Evolutionary conservation across 2,329 filamentous ascomycete genomes (phyloP), one percentile per base, ranked within the genome.

Genomic region (Plectosphaerella sp.): DNA sequence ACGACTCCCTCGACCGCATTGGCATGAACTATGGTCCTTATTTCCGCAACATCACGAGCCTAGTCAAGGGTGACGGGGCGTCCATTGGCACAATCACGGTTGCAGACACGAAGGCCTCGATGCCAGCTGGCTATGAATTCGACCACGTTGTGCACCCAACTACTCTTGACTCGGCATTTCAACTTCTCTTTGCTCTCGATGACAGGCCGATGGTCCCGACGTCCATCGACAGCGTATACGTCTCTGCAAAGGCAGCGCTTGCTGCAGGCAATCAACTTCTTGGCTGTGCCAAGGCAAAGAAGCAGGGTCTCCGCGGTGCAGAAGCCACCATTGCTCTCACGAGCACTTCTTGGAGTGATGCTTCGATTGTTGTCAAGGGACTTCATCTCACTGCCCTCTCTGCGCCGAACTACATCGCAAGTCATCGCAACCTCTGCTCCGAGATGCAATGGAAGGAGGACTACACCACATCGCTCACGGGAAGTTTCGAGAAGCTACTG

Each of bases 141-240:
- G 67, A 73, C 4, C 77, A 82, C 56, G 52, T 82, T 5, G 72
- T 84, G n/a, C 81, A 84, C 55, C 81, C 81, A 0, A 73, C 77
- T 4, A 82, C 80, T 0, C 66, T 84, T 12, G 81, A 84, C 57
- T 66, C 76, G 3, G 74, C 83, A 62, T 74, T 84, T 22, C 81
- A 84, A 51, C 72, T 72, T 1, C 67, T 78, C 1, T 74, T 83
- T 48, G 68, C 71, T 6, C 64, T 79, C 3, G 67, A 72, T 5
- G 64, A 67, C 3, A 63, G 66, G 10, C 69, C 75, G 3, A 81
- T 80, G 76, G 72, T 81, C 0, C 78, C 78, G 0, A 73, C 72
- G 0, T 70, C 63, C 16, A 69, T 79, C 42, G 64, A 69, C 5
- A 74, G 69, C 36, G 59, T 81, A 5, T 78, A 72, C 48, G 62